These are phyloP conservation scores for Backusella liffmaniae DNA, from an alignment of 192 early-diverging fungal species.

Conservation along the genomic window DNA sequence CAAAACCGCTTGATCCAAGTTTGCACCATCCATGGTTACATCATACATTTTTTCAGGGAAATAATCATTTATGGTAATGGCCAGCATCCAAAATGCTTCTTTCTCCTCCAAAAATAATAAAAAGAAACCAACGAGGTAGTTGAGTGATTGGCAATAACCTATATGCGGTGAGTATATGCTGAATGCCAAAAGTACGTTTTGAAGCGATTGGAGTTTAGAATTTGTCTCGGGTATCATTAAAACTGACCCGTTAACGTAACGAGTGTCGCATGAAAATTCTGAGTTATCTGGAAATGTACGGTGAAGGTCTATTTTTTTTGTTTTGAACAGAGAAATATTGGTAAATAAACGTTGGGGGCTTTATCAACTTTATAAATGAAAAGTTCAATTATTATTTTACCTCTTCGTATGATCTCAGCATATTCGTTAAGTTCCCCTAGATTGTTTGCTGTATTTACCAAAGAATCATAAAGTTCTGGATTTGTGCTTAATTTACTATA, in stretches of 20 bases:
- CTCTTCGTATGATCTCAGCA: constrained; percentile 68
- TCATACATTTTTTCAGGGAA: constrained; percentile 77
- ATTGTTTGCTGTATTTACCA: constrained; percentile 42
- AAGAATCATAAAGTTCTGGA: constrained; percentile 54
- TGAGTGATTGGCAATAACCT: constrained; percentile 85
- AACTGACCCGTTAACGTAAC: constrained; percentile 15
- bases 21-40: constrained; percentile 69
- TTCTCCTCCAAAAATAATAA: constrained; percentile 73
- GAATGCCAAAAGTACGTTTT: constrained; percentile 71
- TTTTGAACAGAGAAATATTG: not conserved
- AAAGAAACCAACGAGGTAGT: constrained; percentile 74
- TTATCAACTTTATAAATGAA: not conserved
- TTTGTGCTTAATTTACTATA: constrained; percentile 52
- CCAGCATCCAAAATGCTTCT: constrained; percentile 78
- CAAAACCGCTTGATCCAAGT: constrained; percentile 66
- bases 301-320: constrained; percentile 62
- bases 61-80: constrained; percentile 66
- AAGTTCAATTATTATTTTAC: constrained; percentile 24
- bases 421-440: constrained; percentile 59
- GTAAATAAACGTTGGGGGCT: not conserved
- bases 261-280: constrained; percentile 53
- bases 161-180: constrained; percentile 69
- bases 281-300: constrained; percentile 84
- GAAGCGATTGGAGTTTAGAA: constrained; percentile 53
- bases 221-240: constrained; percentile 39